Evolutionary conservation across 2,329 filamentous ascomycete genomes (phyloP), one percentile per base, ranked within the genome.

Genomic region (Hymenoscyphus infarciens): DNA sequence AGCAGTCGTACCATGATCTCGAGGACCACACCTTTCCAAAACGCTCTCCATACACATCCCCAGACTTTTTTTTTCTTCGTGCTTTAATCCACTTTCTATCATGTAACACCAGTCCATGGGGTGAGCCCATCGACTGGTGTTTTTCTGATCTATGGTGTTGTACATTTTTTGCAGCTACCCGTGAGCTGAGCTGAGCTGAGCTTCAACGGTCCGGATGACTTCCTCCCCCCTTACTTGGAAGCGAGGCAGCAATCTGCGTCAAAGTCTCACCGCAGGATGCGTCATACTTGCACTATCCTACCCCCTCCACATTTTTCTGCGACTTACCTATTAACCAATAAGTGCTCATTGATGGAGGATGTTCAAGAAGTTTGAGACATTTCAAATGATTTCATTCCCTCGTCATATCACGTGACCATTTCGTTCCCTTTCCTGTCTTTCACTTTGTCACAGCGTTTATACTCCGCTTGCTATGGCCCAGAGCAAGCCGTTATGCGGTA

Each of bases 241-340:
- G 45, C 45, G 45, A 52, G 45, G n/a, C n/a, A 22, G 10, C 11
- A 22, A 25, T 22, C n/a, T 52, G 45, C 45, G 22, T 52, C 45
- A 22, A 52, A 25, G n/a, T 52, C 45, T 52, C 45, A 52, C 45
- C 45, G 45, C 45, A 52, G 10, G 45, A 52, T 52, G 45, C 45
- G 45, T 25, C 45, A 52, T 52, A 52, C 19, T 52, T 52, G 5
- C 29, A 31, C 29, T 31, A 13, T 25, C 19, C 15, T 19, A 5
- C 19, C 19, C 45, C 45, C 11, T 25, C 19, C 13, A 11, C 11
- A 25, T 10, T 22, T 11, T 13, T 11, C 5, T 19, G 39, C 7
- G 22, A n/a, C 42, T 49, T 49, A 45, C 39, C 22, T 22, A 38
- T 13, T 38, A 13, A 38, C 13, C 13, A 38, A 38, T 16, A 38